These are phyloP conservation scores for Trichoderma atroviride DNA, from an alignment of 2,329 filamentous ascomycete species.

Conservation along the genomic window DNA sequence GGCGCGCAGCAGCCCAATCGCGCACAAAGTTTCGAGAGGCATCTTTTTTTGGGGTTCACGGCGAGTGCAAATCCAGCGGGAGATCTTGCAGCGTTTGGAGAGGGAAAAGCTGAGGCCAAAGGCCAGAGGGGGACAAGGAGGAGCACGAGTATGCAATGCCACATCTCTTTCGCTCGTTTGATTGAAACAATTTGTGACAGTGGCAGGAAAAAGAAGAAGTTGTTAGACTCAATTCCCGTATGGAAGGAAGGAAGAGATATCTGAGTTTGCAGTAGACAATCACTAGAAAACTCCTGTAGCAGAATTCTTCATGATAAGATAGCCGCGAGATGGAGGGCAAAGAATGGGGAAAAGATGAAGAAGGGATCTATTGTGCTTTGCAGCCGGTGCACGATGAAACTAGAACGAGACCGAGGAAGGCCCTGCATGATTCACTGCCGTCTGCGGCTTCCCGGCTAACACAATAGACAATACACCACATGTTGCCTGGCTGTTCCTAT, in stretches of 20 bases:
- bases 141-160: constrained; percentile 4
- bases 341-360: not conserved
- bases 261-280: not conserved
- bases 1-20: constrained; percentile 40
- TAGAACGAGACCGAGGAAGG: not conserved
- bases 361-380: not conserved
- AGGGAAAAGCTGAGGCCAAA: not conserved
- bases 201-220: not conserved
- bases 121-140: constrained; percentile 2
- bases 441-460: constrained; percentile 11
- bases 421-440: constrained; percentile 7
- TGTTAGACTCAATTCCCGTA: too few relatives aligned
- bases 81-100: not conserved
- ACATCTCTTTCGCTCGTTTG: not conserved
- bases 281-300: not conserved
- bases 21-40: constrained; percentile 38
- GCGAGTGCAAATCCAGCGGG: constrained; percentile 36
- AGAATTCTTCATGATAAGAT: not conserved
- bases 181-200: not conserved
- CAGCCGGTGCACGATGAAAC: not conserved
- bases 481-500: not conserved
- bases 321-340: not conserved
- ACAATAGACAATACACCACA: not conserved
- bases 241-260: not conserved
- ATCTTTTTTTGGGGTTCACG: constrained; percentile 30